phyloP scores from a whole-genome alignment of 352 stramenopile species.

The Phytophthora colocasiae region DNA sequence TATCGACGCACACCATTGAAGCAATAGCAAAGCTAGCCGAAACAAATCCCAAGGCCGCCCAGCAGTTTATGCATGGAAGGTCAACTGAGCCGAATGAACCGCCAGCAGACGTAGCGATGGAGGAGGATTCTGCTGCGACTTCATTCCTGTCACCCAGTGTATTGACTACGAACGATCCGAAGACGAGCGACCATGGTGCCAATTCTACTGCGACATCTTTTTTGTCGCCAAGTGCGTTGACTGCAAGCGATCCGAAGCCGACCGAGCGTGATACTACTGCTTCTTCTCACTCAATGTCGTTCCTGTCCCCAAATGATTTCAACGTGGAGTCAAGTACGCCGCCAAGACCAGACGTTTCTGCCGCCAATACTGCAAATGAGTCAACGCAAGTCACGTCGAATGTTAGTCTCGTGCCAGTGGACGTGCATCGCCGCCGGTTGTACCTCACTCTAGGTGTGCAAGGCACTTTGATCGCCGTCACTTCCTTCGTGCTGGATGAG shows the following conservation, averaged over 20 bases:
- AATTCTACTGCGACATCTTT: constrained; percentile 7
- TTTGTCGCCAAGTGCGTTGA: constrained; percentile 22
- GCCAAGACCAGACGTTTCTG: constrained; percentile 1
- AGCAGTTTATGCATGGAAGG: constrained; percentile 5
- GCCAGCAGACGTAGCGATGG: neutral
- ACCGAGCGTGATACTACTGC: neutral
- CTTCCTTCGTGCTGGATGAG: constrained; percentile 67
- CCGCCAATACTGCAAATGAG: neutral
- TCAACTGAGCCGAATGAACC: constrained; percentile 14
- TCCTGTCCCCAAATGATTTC: constrained; percentile 54
- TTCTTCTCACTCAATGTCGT: constrained; percentile 44
- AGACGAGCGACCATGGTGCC: neutral
- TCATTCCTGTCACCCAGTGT: constrained; percentile 31
- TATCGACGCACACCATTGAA: constrained; percentile 17
- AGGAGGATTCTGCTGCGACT: constrained; percentile 8
- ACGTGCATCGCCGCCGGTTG: constrained; percentile 48
- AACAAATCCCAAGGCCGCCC: constrained; percentile 7
- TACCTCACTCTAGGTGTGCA: constrained; percentile 65
- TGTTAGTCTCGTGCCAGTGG: constrained; percentile 44
- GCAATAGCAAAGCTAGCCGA: constrained; percentile 33
- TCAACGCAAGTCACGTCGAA: constrained; percentile 17
- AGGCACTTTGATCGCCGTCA: constrained; percentile 59
- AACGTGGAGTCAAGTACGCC: constrained; percentile 35
- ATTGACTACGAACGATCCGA: constrained; percentile 9
- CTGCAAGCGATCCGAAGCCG: constrained; percentile 4